Evolutionary conservation across 1,284 basidiomycete genomes (phyloP), one percentile per base, ranked within the genome.

Genomic region (Ustilago hordei): DNA sequence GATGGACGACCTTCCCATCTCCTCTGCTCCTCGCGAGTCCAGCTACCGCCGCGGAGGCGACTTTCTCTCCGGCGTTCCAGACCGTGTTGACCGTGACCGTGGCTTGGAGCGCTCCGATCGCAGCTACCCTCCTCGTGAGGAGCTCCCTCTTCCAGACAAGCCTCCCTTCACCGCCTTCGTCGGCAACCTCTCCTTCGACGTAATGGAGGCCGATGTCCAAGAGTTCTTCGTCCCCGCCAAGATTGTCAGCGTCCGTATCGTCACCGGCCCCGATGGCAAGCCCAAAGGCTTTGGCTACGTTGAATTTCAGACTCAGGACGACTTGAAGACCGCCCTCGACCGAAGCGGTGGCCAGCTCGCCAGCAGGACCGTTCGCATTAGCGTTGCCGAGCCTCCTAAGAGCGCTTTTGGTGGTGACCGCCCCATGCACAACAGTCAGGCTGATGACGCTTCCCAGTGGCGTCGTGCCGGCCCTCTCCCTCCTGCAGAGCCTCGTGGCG

Each of bases 261-360:
- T 99, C 86, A 92, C 90, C 81, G 95, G 95, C 82, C 90, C 91
- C 65, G 87, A 88, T 55, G 95, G 95, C 62, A 95, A 95, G 86
- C 93, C 95, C 38, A 98, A 98, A 87, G 97, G 97, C 1, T 99
- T 98, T 87, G 97, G 96, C 38, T 99, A 99, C 86, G 91, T 98
- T 75, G 96, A 99, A 86, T 99, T 98, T 84, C 90, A 89, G 43
- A 91, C 92, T 60, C 86, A 94, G 66, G 93, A 95, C 43, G 91
- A 91, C 52, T 89, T 98, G 74, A 95, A 95, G 87, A 91, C 91
- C 62, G 96, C 93, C 7, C 74, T 85, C 36, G 77, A 75, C 55
- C 75, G 75, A 59, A 81, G 69, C 60, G 83, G 83, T 38, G 52
- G 62, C 50, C 81, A 87, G 79, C 88, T 99, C 59, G 91, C 91